Base-by-base conservation (phyloP, 768 basidiomycete genomes). In the Trametes cinnabarina region DNA sequence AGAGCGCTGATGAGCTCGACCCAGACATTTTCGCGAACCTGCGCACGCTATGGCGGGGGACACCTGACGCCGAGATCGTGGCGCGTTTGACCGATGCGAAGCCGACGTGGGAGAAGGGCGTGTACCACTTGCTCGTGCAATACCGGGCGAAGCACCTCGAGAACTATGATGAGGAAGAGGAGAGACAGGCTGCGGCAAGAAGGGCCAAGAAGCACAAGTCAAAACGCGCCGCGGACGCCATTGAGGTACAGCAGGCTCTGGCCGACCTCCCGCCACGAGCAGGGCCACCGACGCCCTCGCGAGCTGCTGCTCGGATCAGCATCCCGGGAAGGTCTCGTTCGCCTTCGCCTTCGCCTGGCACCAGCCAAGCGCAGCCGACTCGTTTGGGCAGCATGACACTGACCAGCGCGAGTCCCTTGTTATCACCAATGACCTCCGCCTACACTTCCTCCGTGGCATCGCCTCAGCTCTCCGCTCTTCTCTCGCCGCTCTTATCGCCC, bases 51-150 rank as follows among this genome's bases (percentile, higher is more conserved):
- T 99, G 94, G 94, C 85, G 88, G 55, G 90, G 83, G 9, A 82
- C 84, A 1, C 74, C 85, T 2, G 92, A 95, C 52, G 80, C 82
- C 10, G 85, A 88, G 28, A 85, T 98, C 53, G 77, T 86, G 47
- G 78, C 81, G 47, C 85, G 82, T 51, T 76, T 99, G 65, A 78
- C 73, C 68, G 85, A 79, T 65, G 66, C 75, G 50, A 83, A 86
- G 54, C 85, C 85, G 49, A 95, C 89, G 26, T 95, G 93, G 90
- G 93, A 98, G 71, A 98, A 99, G 73, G 92, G 92, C 0, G 90
- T 98, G 47, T 99, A 99, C 72, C 87, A 91, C 67, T 75, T 98
- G 4, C 79, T 99, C n/a, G 78, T 88, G 53, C 85, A 84, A 62
- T 98, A 97, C 73, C 84, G 94, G 42, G 81, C 82, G 48, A 83